phyloP scores from a whole-genome alignment of 768 basidiomycete species.

The Russula sp. region DNA sequence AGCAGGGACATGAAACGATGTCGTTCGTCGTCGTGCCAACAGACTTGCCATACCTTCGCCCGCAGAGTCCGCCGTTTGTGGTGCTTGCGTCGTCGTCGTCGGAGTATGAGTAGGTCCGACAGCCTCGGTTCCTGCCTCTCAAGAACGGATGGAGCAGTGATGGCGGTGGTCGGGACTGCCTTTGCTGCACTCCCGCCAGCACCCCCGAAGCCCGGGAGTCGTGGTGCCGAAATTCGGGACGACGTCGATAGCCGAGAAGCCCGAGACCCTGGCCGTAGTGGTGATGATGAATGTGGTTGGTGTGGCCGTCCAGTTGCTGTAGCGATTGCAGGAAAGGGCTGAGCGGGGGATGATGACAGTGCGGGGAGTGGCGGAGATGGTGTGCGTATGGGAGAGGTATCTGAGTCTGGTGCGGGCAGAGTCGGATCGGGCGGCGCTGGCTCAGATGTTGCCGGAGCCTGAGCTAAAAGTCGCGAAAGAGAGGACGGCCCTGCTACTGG shows the following conservation, averaged over 20 bases:
- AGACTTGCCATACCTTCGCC: slow-evolving; percentile 57
- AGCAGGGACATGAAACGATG: slow-evolving; percentile 54
- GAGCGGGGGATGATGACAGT: slow-evolving; percentile 5
- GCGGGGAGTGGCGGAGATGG: slow-evolving; percentile 34
- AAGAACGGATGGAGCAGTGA: slow-evolving; percentile 41
- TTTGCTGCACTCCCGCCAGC: slow-evolving; percentile 64
- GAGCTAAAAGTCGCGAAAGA: slow-evolving; percentile 73
- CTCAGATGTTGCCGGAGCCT: slow-evolving; percentile 52
- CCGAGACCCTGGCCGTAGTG: slow-evolving; percentile 68
- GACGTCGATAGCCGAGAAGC: slow-evolving; percentile 67
- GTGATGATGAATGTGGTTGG: slow-evolving; percentile 32
- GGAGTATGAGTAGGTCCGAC: slow-evolving; percentile 9
- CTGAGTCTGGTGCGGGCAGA: slow-evolving; percentile 15
- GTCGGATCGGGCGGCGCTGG: slow-evolving; percentile 31
- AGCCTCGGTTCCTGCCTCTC: slow-evolving; percentile 11
- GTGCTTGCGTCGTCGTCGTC: slow-evolving; percentile 31
- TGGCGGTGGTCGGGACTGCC: slow-evolving; percentile 49
- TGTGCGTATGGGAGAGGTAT: slow-evolving; percentile 31
- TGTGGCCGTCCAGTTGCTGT: slow-evolving; percentile 18
- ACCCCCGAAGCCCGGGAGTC: slow-evolving; percentile 57
- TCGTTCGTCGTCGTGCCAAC: slow-evolving; percentile 50
- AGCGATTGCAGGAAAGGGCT: slow-evolving; percentile 4
- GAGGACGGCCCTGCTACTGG: slow-evolving; percentile 74
- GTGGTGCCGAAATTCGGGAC: slow-evolving; percentile 63
- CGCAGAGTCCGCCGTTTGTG: slow-evolving; percentile 60